Conservation (phyloP, 345 rosid species). For the Schrenkiella parvula region DNA sequence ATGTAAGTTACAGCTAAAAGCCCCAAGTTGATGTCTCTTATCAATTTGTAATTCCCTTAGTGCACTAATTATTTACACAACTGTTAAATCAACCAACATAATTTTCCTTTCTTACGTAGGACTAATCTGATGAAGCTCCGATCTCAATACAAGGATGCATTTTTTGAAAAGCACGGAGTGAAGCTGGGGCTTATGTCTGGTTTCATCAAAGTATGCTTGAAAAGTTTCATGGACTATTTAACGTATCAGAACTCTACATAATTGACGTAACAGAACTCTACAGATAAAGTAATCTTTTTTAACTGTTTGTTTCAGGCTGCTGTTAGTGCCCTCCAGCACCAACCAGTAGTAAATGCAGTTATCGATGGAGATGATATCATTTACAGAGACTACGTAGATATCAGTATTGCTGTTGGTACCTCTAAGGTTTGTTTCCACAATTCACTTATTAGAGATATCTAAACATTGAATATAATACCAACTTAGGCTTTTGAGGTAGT, state of each 20-base stretch:
- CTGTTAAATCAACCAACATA: neutral
- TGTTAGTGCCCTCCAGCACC: constrained; percentile 90
- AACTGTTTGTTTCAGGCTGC: constrained; percentile 65
- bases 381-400: constrained; percentile 89
- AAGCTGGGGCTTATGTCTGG: constrained; percentile 98
- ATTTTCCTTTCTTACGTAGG: constrained; percentile 39
- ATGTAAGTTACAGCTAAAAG: constrained; percentile 47
- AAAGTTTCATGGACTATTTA: neutral
- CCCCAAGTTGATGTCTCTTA: neutral
- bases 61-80: neutral
- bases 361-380: constrained; percentile 98
- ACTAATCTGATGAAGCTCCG: constrained; percentile 98
- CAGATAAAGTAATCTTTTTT: neutral
- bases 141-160: constrained; percentile 94
- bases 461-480: neutral
- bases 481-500: neutral
- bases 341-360: constrained; percentile 95
- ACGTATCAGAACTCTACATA: neutral
- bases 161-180: constrained; percentile 95
- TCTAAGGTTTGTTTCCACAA: constrained; percentile 41
- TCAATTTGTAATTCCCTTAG: neutral
- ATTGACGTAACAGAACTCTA: neutral
- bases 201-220: constrained; percentile 63
- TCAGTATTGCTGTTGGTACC: constrained; percentile 84
- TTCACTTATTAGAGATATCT: neutral